Evolutionary conservation across 352 stramenopile genomes (phyloP).

Genomic region (Phytopythium sindhum): DNA sequence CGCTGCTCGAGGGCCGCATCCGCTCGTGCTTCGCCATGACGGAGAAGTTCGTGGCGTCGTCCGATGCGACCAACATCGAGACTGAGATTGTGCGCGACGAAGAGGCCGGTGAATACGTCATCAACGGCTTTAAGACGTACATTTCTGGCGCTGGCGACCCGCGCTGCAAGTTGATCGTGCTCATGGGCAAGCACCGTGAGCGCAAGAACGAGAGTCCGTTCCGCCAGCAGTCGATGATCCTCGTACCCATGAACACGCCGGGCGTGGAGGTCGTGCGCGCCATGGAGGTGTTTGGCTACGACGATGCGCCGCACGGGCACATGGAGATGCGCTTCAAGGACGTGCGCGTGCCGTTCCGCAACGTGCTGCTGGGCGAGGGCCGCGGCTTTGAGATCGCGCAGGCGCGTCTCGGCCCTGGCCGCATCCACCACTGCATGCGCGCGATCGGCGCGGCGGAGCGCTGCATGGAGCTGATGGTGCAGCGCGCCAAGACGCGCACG

Average conservation of each 20-base stretch:
- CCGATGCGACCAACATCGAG: constrained; percentile 96
- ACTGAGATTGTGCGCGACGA: constrained; percentile 73
- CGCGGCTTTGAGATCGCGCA: constrained; percentile 89
- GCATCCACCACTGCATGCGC: constrained; percentile 99
- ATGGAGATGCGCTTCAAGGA: constrained; percentile 96
- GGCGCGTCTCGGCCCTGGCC: constrained; percentile 91
- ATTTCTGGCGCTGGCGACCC: constrained; percentile 94
- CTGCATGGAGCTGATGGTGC: constrained; percentile 79
- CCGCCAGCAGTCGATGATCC: constrained; percentile 85
- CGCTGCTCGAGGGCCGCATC: constrained; percentile 91
- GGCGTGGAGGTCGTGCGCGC: constrained; percentile 90
- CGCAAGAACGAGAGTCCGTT: constrained; percentile 37
- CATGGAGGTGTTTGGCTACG: constrained; percentile 95
- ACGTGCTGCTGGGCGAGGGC: constrained; percentile 75
- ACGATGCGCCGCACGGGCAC: constrained; percentile 95
- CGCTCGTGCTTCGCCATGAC: constrained; percentile 98
- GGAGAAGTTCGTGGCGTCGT: constrained; percentile 93
- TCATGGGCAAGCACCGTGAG: constrained; percentile 71
- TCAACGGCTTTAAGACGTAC: constrained; percentile 97
- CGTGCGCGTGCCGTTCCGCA: constrained; percentile 88
- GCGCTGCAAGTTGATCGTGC: constrained; percentile 89
- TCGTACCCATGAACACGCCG: constrained; percentile 89
- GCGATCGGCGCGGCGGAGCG: constrained; percentile 89
- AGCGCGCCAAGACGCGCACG: constrained; percentile 91
- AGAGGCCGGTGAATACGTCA: constrained; percentile 82